Conservation (phyloP, 176 grass and related monocot species). For the Melocanna baccifera region DNA sequence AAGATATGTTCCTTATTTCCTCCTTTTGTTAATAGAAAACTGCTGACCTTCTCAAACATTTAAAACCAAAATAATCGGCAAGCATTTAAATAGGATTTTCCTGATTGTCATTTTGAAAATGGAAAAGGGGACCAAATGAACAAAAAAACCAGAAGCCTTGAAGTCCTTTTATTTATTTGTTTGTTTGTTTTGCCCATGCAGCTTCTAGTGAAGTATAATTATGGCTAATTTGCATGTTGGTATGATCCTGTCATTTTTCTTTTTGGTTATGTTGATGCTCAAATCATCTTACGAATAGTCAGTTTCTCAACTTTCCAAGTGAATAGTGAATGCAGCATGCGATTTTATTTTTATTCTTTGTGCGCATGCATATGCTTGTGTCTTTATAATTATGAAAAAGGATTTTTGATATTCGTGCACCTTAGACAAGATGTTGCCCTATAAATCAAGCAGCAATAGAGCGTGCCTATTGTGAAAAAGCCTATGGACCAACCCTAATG, state of each 20-base stretch:
- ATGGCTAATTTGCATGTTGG: background rate
- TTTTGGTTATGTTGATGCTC: conserved; percentile 28
- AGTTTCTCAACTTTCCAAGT: conserved; percentile 1
- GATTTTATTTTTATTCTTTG: conserved; percentile 9
- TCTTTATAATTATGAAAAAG: conserved; percentile 27
- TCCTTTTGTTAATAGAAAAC: background rate
- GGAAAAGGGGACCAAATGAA: background rate
- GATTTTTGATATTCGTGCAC: conserved; percentile 25
- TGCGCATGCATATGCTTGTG: conserved; percentile 28
- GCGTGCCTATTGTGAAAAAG: conserved; percentile 21
- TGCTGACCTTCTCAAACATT: background rate
- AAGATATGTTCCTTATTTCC: background rate
- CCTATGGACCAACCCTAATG: conserved; percentile 10
- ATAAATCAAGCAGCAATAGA: conserved; percentile 34
- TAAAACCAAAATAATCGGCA: background rate
- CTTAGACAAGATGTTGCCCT: conserved; percentile 26
- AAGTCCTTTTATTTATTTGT: background rate
- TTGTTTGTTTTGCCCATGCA: background rate
- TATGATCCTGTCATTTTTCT: conserved; percentile 8
- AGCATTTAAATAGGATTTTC: background rate
- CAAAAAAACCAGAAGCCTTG: background rate
- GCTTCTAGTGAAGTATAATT: conserved; percentile 26
- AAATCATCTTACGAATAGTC: background rate
- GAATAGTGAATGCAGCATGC: conserved; percentile 22
- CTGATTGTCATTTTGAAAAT: conserved; percentile 1